These are phyloP conservation scores for Diaporthe citriasiana DNA, from an alignment of 2,329 filamentous ascomycete species.

Conservation along the genomic window DNA sequence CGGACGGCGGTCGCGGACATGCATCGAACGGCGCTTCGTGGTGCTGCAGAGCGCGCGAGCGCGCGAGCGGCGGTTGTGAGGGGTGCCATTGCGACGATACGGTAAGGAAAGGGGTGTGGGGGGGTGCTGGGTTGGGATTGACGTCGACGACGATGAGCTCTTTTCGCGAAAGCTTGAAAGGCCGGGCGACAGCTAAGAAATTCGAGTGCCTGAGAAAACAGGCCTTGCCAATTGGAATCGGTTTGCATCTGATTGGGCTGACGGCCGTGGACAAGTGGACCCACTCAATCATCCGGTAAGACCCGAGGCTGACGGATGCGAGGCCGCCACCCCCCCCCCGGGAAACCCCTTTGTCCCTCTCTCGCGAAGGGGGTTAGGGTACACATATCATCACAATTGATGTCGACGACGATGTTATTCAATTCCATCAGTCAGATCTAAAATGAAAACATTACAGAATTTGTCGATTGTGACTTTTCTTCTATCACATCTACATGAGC, in stretches of 20 bases:
- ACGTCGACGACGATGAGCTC: conserved; percentile 59
- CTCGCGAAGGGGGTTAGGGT: neutral
- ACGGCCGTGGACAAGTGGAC: conserved; percentile 22
- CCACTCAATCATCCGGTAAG: conserved; percentile 29
- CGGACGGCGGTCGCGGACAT: conserved; percentile 69
- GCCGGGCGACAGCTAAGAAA: conserved; percentile 43
- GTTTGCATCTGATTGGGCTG: conserved; percentile 40
- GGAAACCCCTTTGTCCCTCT: too few species aligned
- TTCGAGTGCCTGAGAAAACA: conserved; percentile 43
- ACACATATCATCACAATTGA: too few species aligned
- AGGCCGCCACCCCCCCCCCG: too few species aligned
- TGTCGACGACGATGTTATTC: neutral
- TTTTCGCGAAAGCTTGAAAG: conserved; percentile 56
- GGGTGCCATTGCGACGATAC: conserved; percentile 70
- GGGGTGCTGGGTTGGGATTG: conserved; percentile 47
- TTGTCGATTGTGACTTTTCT: neutral
- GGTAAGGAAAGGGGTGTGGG: conserved; percentile 45
- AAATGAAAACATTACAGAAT: neutral
- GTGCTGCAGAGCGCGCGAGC: conserved; percentile 69
- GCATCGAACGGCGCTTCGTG: conserved; percentile 61
- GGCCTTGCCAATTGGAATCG: conserved; percentile 42
- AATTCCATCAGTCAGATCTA: neutral
- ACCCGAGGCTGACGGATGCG: neutral
- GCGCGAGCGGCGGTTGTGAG: conserved; percentile 77
- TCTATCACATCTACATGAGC: conserved; percentile 10